phyloP scores from a whole-genome alignment of 164 flowering plant genomes.

The Buxus sempervirens region DNA sequence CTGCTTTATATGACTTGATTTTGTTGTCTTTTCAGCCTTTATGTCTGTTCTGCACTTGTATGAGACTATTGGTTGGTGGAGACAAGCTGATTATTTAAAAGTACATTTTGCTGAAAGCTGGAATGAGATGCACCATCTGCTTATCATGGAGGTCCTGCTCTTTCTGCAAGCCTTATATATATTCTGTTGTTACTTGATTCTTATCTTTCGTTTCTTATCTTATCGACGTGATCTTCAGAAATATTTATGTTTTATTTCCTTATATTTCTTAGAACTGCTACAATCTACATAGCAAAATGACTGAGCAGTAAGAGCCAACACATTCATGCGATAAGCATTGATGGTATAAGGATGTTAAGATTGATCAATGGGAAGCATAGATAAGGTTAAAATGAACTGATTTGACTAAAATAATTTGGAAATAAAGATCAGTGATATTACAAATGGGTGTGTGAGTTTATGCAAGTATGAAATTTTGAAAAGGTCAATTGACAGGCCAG shows the following conservation, averaged over 20 bases:
- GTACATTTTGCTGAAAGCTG: constrained; percentile 99
- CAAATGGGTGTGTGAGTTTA: too few species aligned
- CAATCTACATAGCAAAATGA: too few species aligned
- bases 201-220: not conserved
- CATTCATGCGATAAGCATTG: too few species aligned
- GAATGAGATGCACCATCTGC: constrained; percentile 99
- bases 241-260: not conserved
- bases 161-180: constrained; percentile 5
- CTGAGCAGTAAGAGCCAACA: too few species aligned
- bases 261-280: not conserved
- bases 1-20: constrained; percentile 2
- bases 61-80: constrained; percentile 99
- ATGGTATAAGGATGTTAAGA: too few species aligned
- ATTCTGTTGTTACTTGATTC: not conserved
- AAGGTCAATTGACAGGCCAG: too few species aligned
- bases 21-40: constrained; percentile 60
- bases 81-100: constrained; percentile 91
- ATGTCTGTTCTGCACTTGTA: constrained; percentile 95
- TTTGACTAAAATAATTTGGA: too few species aligned
- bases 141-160: constrained; percentile 85
- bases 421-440: too few species aligned
- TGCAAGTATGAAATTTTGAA: too few species aligned
- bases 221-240: not conserved
- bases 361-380: too few species aligned
- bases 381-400: too few species aligned